These are phyloP conservation scores for Microcera coccophila DNA, from an alignment of 2,329 filamentous ascomycete species.

Conservation along the genomic window DNA sequence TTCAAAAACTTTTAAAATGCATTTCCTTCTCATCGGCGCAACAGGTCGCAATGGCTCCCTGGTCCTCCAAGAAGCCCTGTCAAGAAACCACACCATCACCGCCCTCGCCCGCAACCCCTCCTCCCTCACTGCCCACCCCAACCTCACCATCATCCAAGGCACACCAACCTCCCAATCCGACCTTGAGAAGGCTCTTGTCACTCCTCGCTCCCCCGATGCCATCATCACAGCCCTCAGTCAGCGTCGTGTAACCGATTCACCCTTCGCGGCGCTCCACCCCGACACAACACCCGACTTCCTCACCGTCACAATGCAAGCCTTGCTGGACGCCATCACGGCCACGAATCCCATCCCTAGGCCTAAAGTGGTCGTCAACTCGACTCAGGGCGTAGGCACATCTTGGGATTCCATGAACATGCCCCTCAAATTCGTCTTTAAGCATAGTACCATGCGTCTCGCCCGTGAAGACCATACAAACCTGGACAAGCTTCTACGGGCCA, in stretches of 20 bases:
- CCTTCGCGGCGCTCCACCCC: conserved; percentile 39
- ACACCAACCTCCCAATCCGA: conserved; percentile 34
- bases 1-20: conserved; percentile 29
- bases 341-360: conserved; percentile 34
- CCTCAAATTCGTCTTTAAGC: conserved; percentile 42
- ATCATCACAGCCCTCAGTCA: conserved; percentile 49
- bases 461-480: conserved; percentile 47
- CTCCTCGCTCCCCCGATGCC: conserved; percentile 27
- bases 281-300: conserved; percentile 45
- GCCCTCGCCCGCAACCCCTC: conserved; percentile 42
- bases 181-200: conserved; percentile 34
- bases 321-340: conserved; percentile 35
- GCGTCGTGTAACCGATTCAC: conserved; percentile 42
- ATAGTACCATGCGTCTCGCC: conserved; percentile 42
- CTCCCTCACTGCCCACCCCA: conserved; percentile 26
- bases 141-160: conserved; percentile 39
- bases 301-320: conserved; percentile 20
- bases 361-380: conserved; percentile 48
- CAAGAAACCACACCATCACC: conserved; percentile 40
- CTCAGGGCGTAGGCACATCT: conserved; percentile 47
- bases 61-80: conserved; percentile 38
- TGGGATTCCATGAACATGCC: conserved; percentile 38
- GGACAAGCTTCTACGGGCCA: conserved; percentile 38
- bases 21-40: conserved; percentile 45
- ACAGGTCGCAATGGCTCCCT: conserved; percentile 45